These are phyloP conservation scores for Meyerozyma carpophila DNA, from an alignment of 1,139 yeast genomes.

Conservation along the genomic window DNA sequence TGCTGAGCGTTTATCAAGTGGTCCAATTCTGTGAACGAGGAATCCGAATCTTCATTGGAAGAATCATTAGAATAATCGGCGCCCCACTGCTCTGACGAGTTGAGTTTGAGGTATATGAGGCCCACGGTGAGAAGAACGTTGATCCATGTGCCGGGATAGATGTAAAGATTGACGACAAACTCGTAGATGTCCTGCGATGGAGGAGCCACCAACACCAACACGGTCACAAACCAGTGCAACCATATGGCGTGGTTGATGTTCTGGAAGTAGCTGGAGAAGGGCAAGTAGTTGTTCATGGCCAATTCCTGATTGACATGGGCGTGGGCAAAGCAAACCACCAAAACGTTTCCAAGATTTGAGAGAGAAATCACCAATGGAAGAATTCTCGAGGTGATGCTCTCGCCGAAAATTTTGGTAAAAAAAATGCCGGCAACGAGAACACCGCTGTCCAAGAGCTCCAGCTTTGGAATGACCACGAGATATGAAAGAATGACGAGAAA, in stretches of 20 bases:
- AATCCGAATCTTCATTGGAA: not conserved
- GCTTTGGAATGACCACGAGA: constrained; percentile 70
- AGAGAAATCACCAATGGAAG: constrained; percentile 71
- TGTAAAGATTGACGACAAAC: constrained; percentile 43
- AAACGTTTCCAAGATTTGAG: constrained; percentile 72
- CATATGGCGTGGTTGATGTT: constrained; percentile 42
- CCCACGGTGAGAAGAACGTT: constrained; percentile 39
- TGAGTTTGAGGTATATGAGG: constrained; percentile 31
- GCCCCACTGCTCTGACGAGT: constrained; percentile 28
- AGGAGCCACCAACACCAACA: constrained; percentile 38
- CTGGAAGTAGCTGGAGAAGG: constrained; percentile 55
- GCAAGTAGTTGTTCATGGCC: constrained; percentile 68
- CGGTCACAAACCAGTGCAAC: constrained; percentile 46
- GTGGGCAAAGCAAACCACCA: constrained; percentile 74
- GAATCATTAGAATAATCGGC: constrained; percentile 4
- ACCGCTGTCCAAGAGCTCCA: constrained; percentile 55
- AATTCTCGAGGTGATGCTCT: constrained; percentile 52
- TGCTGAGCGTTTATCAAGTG: constrained; percentile 6
- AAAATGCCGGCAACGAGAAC: constrained; percentile 70
- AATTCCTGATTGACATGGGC: constrained; percentile 73
- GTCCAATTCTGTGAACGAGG: constrained; percentile 9
- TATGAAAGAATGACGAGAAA: constrained; percentile 68
- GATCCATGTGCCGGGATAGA: constrained; percentile 51
- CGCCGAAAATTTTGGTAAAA: constrained; percentile 70
- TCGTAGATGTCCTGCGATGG: constrained; percentile 46